A percentile compares a stretch with the other conserved stretches of the same genome.
Evolutionary conservation across 345 rosid genomes (phyloP).

Genomic region (Gossypium thurberi): DNA sequence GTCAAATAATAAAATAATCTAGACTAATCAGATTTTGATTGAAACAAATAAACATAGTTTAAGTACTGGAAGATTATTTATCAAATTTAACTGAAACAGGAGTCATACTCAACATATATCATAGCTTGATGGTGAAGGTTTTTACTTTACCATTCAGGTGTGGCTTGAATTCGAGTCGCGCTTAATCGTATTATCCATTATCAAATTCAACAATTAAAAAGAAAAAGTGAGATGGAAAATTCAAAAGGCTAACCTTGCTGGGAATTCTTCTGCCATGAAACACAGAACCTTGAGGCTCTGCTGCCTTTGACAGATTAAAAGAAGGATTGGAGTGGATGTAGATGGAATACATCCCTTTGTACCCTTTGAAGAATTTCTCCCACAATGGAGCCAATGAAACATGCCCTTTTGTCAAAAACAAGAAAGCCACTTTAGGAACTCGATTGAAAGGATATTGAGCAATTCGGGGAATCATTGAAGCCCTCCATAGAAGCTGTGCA

Average conservation of each 20-base stretch:
- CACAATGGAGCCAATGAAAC: constrained; percentile 69
- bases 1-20: too few species aligned
- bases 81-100: too few species aligned
- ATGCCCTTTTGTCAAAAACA: constrained; percentile 73
- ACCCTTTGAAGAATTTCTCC: constrained; percentile 72
- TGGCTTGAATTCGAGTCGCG: too few species aligned
- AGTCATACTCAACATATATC: too few species aligned
- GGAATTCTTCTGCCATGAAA: constrained; percentile 64
- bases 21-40: too few species aligned
- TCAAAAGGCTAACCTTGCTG: constrained; percentile 54
- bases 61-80: too few species aligned
- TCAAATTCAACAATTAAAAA: too few species aligned
- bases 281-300: constrained; percentile 40
- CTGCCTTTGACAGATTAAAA: constrained; percentile 20
- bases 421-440: constrained; percentile 65
- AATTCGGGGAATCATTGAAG: constrained; percentile 47
- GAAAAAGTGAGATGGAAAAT: background rate
- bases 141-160: too few species aligned
- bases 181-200: too few species aligned
- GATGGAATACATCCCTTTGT: constrained; percentile 51
- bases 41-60: too few species aligned
- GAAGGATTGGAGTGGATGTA: constrained; percentile 64
- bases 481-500: constrained; percentile 61
- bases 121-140: too few species aligned
- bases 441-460: constrained; percentile 34